Conservation (phyloP, 352 stramenopile species). For the Thalassiosira sp. region DNA sequence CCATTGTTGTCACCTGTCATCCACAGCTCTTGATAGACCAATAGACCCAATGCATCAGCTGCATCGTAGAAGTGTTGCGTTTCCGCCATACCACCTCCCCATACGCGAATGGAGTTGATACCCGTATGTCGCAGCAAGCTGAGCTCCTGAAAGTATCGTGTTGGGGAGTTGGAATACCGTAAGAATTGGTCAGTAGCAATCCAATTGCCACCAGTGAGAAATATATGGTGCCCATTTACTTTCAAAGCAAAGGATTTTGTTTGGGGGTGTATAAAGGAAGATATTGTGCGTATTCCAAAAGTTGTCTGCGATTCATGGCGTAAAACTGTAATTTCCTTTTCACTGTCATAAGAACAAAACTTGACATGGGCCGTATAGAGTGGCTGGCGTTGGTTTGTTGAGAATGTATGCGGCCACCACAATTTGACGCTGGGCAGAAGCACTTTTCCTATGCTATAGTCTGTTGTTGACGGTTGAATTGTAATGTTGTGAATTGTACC, state of each 20-base stretch:
- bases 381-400: slow-evolving; percentile 17
- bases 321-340: neutral
- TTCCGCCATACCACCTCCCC: slow-evolving; percentile 77
- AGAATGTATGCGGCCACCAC: slow-evolving; percentile 47
- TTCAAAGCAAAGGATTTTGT: slow-evolving; percentile 49
- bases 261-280: slow-evolving; percentile 36
- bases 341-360: slow-evolving; percentile 23
- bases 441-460: slow-evolving; percentile 24
- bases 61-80: slow-evolving; percentile 72
- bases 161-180: slow-evolving; percentile 38
- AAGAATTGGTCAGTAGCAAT: slow-evolving; percentile 63
- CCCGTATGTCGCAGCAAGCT: slow-evolving; percentile 45
- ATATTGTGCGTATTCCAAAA: slow-evolving; percentile 53
- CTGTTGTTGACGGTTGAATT: slow-evolving; percentile 11
- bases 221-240: slow-evolving; percentile 61
- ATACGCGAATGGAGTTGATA: slow-evolving; percentile 75
- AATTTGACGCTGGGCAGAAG: slow-evolving; percentile 19
- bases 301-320: slow-evolving; percentile 27
- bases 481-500: slow-evolving; percentile 34
- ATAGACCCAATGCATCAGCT: slow-evolving; percentile 72
- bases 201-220: slow-evolving; percentile 70
- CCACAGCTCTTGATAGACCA: slow-evolving; percentile 81
- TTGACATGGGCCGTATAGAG: slow-evolving; percentile 27
- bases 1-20: slow-evolving; percentile 78
- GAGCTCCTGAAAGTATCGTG: slow-evolving; percentile 58